Conservation (phyloP, 2,329 filamentous ascomycete genomes). For the Teratosphaeria viscida region DNA sequence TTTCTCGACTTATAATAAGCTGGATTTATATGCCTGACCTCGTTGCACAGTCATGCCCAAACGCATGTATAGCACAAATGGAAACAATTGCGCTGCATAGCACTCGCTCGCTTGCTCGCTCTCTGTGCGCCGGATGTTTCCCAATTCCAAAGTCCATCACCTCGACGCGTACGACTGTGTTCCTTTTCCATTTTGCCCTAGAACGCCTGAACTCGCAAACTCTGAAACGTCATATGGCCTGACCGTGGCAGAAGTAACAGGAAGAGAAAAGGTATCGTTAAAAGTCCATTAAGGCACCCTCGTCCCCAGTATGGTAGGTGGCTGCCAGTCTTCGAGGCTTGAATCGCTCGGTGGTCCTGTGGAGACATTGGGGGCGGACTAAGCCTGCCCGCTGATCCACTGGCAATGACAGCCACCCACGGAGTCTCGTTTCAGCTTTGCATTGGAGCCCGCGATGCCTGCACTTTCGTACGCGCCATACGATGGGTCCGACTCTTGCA, state of each 20-base stretch:
- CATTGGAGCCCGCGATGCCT: slow-evolving; percentile 3
- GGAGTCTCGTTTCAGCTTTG: slow-evolving; percentile 8
- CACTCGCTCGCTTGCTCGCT: background rate
- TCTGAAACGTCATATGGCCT: background rate
- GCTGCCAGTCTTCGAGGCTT: background rate
- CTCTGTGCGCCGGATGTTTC: background rate
- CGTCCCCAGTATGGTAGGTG: background rate
- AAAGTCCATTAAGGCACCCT: background rate
- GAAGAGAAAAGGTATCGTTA: background rate
- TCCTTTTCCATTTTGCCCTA: background rate
- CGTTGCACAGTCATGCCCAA: background rate
- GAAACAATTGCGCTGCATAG: background rate
- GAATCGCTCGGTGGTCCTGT: background rate
- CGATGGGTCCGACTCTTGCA: slow-evolving; percentile 32
- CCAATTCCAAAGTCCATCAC: background rate
- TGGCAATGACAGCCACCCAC: slow-evolving; percentile 27
- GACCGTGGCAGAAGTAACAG: background rate
- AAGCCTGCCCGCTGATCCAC: slow-evolving; percentile 19
- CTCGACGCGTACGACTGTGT: background rate
- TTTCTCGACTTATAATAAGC: background rate
- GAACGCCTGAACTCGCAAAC: background rate
- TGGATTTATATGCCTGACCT: background rate
- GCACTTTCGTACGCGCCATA: slow-evolving; percentile 16
- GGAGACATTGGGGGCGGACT: background rate
- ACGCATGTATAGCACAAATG: background rate